Percentiles rank a stretch among this genome's conserved stretches.
phyloP scores from a whole-genome alignment of 2,329 filamentous ascomycete genomes.

The Talaromyces sp. region DNA sequence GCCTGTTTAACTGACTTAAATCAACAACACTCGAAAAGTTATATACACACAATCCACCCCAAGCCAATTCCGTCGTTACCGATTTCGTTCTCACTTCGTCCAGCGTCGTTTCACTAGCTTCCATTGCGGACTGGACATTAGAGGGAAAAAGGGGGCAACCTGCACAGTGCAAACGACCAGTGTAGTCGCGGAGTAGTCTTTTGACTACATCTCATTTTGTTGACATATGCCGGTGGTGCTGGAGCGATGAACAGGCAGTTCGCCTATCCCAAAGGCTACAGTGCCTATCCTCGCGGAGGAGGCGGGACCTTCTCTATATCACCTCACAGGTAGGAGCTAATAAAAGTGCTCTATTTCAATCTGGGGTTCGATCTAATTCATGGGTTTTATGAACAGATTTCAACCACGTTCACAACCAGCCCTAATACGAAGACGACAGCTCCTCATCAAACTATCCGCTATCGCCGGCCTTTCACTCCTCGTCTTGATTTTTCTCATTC shows the following conservation, averaged over 20 bases:
- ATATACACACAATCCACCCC: background rate
- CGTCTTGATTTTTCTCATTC: slow-evolving; percentile 68
- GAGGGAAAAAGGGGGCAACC: background rate
- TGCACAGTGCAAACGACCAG: background rate
- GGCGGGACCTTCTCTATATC: slow-evolving; percentile 76
- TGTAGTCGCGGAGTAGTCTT: background rate
- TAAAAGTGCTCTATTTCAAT: background rate
- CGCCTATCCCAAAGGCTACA: slow-evolving; percentile 74
- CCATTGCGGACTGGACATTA: background rate
- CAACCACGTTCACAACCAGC: slow-evolving; percentile 76
- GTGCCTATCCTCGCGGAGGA: slow-evolving; percentile 67
- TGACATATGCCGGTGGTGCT: slow-evolving; percentile 31
- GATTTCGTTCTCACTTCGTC: background rate
- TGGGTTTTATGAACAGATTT: slow-evolving; percentile 56
- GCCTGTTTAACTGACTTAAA: background rate
- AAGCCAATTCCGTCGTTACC: background rate
- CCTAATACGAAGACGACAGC: slow-evolving; percentile 67
- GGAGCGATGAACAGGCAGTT: slow-evolving; percentile 82
- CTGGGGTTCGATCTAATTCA: background rate
- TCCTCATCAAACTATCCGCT: slow-evolving; percentile 66
- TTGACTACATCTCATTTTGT: background rate
- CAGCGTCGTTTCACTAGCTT: background rate
- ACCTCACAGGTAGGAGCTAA: slow-evolving; percentile 69
- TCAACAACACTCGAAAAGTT: background rate
- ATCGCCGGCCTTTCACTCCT: slow-evolving; percentile 56